Evolutionary conservation across 2,329 filamentous ascomycete species (phyloP).

Genomic region (Dothideomycetidae sp.): DNA sequence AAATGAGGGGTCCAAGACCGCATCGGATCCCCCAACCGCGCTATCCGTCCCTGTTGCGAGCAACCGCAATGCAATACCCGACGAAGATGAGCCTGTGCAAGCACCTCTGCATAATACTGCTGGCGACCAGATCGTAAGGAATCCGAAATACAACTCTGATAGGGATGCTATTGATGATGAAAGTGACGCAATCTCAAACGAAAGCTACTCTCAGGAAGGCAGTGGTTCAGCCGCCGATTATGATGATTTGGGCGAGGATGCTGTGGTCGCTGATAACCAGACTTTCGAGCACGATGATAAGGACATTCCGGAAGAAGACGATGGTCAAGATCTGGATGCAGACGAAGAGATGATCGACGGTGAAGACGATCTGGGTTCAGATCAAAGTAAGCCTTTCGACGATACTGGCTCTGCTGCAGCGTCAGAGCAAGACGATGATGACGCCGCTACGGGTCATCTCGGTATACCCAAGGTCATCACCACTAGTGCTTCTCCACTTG

Average conservation of each 20-base stretch:
- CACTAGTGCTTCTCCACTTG: conserved; percentile 4
- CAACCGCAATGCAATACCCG: no score
- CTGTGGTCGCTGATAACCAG: not conserved
- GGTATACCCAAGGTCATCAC: conserved; percentile 13
- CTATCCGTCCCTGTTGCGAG: no score
- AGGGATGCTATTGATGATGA: no score
- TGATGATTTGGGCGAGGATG: not conserved
- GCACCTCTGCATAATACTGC: no score
- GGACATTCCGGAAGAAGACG: not conserved
- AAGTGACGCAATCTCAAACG: no score
- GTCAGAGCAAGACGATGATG: conserved; percentile 14
- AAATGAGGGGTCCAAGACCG: no score
- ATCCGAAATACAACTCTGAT: no score
- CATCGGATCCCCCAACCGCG: no score
- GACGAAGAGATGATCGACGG: conserved; percentile 3
- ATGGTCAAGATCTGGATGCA: conserved; percentile 9
- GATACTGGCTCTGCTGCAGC: conserved; percentile 9
- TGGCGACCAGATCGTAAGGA: no score
- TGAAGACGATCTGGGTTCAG: conserved; percentile 2
- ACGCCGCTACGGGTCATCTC: conserved; percentile 54
- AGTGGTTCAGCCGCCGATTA: no score
- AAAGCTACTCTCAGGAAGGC: no score
- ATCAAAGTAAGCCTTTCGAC: conserved; percentile 5
- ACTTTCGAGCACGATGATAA: not conserved
- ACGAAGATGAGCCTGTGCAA: no score